Evolutionary conservation across 352 stramenopile genomes (phyloP), one percentile per base, ranked within the genome.

Genomic region (Globisporangium ultimum): DNA sequence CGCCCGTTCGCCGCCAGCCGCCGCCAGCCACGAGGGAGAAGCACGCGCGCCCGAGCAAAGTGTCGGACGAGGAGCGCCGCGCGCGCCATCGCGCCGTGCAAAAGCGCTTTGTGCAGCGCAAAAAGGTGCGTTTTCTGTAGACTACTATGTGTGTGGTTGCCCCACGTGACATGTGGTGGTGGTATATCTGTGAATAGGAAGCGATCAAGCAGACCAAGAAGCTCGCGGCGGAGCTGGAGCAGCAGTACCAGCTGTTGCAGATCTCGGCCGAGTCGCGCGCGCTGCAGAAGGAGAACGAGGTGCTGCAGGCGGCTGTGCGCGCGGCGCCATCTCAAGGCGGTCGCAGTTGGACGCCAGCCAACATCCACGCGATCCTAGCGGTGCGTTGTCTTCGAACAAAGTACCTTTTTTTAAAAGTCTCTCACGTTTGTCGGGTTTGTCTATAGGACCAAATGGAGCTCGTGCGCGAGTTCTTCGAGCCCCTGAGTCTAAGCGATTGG

Each of bases 61-160:
- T 59, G 3, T 46, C 59, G 11, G 70, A 80, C 28, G 68, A 85
- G 52, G 72, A 85, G 36, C 66, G 75, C 32, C 64, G 73, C 42
- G 72, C 71, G 41, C 68, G 75, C 20, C 76, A 86, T 58, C 71
- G 73, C 50, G 76, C 66, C 10, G 73, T 81, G 24, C 76, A 86
- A 45, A 64, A 72, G 21, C 66, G 76, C 21, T 86, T 86, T 43
- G 71, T 86, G 38, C 76, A 81, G 57, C 76, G 76, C 14, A 86
- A 83, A 49, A 86, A 83, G 60, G 65, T 71, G 10, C 14, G 45
- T 17, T 50, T 28, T 28, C 45, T 11, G 21, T 28, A 14, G 45
- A 50, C 7, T 10, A 22, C 12, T 51, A 4, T 51, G 46, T 10
- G 17, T 43, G 38, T 3, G 3, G 38, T 10, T 43, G 10, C 2